Conservation (phyloP, 306 rosid genomes). For the Malus fusca region DNA sequence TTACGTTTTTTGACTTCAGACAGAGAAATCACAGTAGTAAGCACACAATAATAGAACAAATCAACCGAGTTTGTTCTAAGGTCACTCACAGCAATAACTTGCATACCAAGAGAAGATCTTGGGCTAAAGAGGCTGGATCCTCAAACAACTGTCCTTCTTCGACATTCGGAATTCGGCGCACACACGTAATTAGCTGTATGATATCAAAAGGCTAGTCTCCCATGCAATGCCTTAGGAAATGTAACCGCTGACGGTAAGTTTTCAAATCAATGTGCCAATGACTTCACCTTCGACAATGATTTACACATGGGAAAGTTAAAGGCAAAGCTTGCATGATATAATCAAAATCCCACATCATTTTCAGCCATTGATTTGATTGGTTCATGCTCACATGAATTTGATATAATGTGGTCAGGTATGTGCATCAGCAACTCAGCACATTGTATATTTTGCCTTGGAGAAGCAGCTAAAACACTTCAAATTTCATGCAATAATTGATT, state of each 20-base stretch:
- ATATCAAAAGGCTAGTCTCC: neutral
- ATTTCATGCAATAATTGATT: neutral
- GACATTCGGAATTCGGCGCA: neutral
- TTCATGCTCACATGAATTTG: constrained; percentile 14
- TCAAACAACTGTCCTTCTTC: constrained; percentile 3
- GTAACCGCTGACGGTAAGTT: constrained; percentile 12
- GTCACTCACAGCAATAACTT: neutral
- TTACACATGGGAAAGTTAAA: constrained; percentile 18
- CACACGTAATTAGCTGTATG: neutral
- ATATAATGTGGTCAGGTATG: constrained; percentile 10
- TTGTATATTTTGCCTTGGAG: neutral
- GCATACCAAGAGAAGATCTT: neutral
- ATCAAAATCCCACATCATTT: constrained; percentile 34
- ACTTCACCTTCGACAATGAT: constrained; percentile 22
- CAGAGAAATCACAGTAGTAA: neutral
- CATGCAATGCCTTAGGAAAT: constrained; percentile 14
- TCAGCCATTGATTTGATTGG: constrained; percentile 10
- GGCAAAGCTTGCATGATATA: constrained; percentile 6
- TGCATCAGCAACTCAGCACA: constrained; percentile 2
- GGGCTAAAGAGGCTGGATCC: neutral
- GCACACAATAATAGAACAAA: neutral
- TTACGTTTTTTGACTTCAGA: neutral
- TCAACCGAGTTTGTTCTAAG: neutral
- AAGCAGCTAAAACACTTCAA: neutral
- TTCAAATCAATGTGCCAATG: constrained; percentile 12